phyloP scores from a whole-genome alignment of 2,329 filamentous ascomycete genomes.

The Claviceps sp. region DNA sequence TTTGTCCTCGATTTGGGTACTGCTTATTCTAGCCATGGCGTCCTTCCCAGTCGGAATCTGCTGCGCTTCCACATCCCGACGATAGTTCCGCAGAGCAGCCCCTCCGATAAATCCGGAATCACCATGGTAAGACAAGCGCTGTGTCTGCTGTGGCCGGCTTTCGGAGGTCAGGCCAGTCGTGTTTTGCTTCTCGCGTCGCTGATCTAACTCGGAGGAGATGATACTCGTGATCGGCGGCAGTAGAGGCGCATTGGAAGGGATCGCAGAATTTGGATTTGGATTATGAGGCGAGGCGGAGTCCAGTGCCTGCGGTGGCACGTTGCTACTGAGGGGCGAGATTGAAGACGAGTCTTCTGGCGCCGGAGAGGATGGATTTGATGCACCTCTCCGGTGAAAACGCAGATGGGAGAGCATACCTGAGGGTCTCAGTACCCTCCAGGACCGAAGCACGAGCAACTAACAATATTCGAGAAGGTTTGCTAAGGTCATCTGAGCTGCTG shows the following conservation, averaged over 20 bases:
- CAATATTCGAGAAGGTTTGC: background rate
- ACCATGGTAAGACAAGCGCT: conserved; percentile 21
- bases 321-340: conserved; percentile 22
- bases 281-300: conserved; percentile 25
- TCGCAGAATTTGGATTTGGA: conserved; percentile 20
- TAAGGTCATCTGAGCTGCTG: background rate
- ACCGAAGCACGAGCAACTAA: background rate
- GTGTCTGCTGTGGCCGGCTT: conserved; percentile 14
- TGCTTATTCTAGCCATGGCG: background rate
- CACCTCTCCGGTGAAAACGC: conserved; percentile 44
- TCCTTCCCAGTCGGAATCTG: conserved; percentile 3
- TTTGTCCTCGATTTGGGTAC: conserved; percentile 3
- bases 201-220: conserved; percentile 25
- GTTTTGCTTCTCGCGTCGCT: conserved; percentile 10
- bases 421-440: background rate
- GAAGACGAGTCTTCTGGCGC: conserved; percentile 31
- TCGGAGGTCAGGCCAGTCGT: conserved; percentile 10
- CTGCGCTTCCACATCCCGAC: conserved; percentile 20
- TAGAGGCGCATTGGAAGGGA: conserved; percentile 27
- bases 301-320: conserved; percentile 27
- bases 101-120: conserved; percentile 41
- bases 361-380: conserved; percentile 42
- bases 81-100: conserved; percentile 37
- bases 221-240: conserved; percentile 39
- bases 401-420: conserved; percentile 37